Conservation (phyloP, 129 eudicot species). For the Lactuca sativa region DNA sequence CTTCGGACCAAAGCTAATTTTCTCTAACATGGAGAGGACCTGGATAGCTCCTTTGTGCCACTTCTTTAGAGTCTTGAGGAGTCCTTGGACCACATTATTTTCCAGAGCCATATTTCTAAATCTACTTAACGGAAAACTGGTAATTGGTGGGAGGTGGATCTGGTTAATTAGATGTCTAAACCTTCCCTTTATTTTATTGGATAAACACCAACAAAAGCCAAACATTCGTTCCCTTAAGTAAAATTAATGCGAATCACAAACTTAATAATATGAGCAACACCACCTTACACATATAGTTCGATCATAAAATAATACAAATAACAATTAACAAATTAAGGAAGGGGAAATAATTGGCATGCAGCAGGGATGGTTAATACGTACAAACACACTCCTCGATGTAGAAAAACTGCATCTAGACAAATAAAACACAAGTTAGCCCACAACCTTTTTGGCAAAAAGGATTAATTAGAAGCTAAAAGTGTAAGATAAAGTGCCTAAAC, state of each 20-base stretch:
- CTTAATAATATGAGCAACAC: conserved; percentile 4
- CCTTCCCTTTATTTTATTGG: neutral
- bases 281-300: conserved; percentile 11
- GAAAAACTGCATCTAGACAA: conserved; percentile 19
- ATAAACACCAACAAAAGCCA: neutral
- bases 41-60: too few relatives aligned
- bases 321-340: conserved; percentile 2
- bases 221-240: conserved; percentile 1
- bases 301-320: neutral
- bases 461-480: neutral
- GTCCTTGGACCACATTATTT: too few relatives aligned
- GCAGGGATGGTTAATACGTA: neutral
- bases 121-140: too few relatives aligned
- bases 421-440: conserved; percentile 23
- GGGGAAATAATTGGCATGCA: conserved; percentile 1
- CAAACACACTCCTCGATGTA: conserved; percentile 15
- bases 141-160: too few relatives aligned
- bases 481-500: neutral
- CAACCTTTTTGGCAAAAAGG: conserved; percentile 9
- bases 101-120: too few relatives aligned
- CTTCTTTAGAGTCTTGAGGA: too few relatives aligned
- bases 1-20: too few relatives aligned
- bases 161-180: too few relatives aligned
- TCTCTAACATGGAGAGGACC: too few relatives aligned
- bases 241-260: conserved; percentile 1